Evolutionary conservation across 1,284 basidiomycete genomes (phyloP), one percentile per base, ranked within the genome.

Genomic region (Phenoliferia sp.): DNA sequence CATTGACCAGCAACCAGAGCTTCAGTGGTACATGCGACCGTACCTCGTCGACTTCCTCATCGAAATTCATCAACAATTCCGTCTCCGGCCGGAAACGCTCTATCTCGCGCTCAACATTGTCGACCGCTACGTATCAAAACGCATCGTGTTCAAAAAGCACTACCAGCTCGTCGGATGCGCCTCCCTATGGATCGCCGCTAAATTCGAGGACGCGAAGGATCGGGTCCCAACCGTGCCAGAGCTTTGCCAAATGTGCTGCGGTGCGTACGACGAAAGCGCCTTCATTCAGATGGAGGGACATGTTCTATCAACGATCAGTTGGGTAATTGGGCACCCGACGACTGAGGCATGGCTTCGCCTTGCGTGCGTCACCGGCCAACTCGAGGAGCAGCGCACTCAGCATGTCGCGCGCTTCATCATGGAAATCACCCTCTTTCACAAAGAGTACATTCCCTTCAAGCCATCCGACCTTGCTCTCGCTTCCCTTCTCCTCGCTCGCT

Each of bases 161-260:
- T 99, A 98, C 80, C 96, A 99, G 79, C 90, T 99, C 62, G 95
- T 99, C 63, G 96, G 96, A 36, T 99, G 96, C 63, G 92, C 95
- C 17, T 94, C 96, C 28, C 85, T 99, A 5, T 95, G 95, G 93
- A 98, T 99, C 75, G 96, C 96, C 6, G 91, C 96, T 76, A 99
- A 99, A 82, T 99, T 96, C 76, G 96, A 99, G 81, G 96, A 99
- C 78, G 90, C 94, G 54, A 99, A 99, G 82, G 95, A 99, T 79
- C 91, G 93, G 69, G 94, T 99, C 2, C 96, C 96, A 15, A 90
- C 92, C 1, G 90, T 98, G 10, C 87, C 90, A 76, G 95, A 99
- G 75, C 87, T 99, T 66, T 88, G 88, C 64, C 89, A 93, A 77
- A 94, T 97, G 81, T 99, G 75, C 68, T 75, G 71, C 68, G 65